Evolutionary conservation across 371 early-diverging fungal genomes (phyloP), one percentile per base, ranked within the genome.

Genomic region (Mucor plumbeus): DNA sequence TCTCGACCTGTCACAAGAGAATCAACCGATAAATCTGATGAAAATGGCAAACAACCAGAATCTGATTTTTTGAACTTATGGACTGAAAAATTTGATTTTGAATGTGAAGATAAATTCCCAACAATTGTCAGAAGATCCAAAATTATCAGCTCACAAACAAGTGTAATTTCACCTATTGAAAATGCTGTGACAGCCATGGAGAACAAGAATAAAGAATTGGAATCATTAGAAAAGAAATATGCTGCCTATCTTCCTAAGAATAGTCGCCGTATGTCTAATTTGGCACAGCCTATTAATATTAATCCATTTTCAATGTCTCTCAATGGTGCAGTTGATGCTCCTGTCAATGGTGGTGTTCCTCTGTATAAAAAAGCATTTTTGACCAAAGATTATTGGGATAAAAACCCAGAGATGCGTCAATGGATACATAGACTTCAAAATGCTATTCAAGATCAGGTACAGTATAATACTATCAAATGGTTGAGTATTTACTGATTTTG

Each of bases 301-400:
- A 92, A 88, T 63, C 90, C 89, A 4, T 90, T 94, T 59, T 90
- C 92, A 0, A 92, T 94, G 92, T 85, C 91, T 5, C 70, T 94
- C 31, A 92, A 92, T 69, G 93, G 94, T 14, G 90, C 92, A 7
- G 90, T 94, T 0, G 93, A 94, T 82, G 93, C 94, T 5, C 92
- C 93, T 26, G 92, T 94, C 5, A 94, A 94, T 75, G 94, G 94
- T 26, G 94, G 94, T 41, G 83, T 94, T 5, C 85, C 88, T 31
- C 87, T 92, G 80, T 94, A 93, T 67, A 80, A 85, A 61, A 81
- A 80, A 35, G 92, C 93, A 0, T 94, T 94, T 67, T 74, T 93
- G 43, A 78, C 75, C 1, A 67, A 79, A 55, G 78, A 78, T 33
- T 83, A 80, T 58, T 73, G 76, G 68, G 66, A 72, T 11, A 65